Evolutionary conservation across 208 protist species (phyloP).

Genomic region (Acanthamoeba royreba): DNA sequence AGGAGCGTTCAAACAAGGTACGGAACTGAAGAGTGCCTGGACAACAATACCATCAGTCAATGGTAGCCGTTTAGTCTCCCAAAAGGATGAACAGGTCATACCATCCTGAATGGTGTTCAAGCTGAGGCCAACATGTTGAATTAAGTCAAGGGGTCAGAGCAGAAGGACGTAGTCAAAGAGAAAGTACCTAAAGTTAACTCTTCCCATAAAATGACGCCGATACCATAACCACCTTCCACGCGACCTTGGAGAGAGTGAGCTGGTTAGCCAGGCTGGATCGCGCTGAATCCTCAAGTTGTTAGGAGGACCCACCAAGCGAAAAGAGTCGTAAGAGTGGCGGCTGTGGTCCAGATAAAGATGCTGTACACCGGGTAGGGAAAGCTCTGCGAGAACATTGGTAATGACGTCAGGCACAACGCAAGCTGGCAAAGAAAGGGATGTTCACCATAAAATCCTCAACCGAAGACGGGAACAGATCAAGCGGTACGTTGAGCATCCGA

Average conservation of each 20-base stretch:
- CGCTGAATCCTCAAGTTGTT: too few relatives aligned
- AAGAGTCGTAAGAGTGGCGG: neutral
- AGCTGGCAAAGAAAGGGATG: neutral
- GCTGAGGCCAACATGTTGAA: too few relatives aligned
- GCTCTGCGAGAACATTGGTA: neutral
- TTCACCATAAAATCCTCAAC: neutral
- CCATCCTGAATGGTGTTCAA: neutral
- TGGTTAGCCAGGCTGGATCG: too few relatives aligned
- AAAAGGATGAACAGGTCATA: too few relatives aligned
- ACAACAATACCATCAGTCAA: too few relatives aligned
- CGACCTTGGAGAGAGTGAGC: too few relatives aligned
- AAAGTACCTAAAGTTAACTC: constrained; percentile 22
- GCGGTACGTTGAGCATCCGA: neutral
- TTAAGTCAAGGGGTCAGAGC: too few relatives aligned
- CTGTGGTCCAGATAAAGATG: neutral
- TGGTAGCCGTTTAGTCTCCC: too few relatives aligned
- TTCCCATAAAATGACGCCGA: neutral
- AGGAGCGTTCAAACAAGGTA: neutral
- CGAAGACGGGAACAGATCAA: neutral
- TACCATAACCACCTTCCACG: constrained; percentile 2
- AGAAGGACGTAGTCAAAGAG: too few relatives aligned
- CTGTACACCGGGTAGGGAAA: constrained; percentile 30
- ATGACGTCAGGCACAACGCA: neutral
- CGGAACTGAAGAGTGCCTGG: neutral
- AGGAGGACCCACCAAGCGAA: neutral